These are phyloP conservation scores for Articulospora tetracladia DNA, from an alignment of 495 filamentous ascomycete genomes.

Conservation along the genomic window DNA sequence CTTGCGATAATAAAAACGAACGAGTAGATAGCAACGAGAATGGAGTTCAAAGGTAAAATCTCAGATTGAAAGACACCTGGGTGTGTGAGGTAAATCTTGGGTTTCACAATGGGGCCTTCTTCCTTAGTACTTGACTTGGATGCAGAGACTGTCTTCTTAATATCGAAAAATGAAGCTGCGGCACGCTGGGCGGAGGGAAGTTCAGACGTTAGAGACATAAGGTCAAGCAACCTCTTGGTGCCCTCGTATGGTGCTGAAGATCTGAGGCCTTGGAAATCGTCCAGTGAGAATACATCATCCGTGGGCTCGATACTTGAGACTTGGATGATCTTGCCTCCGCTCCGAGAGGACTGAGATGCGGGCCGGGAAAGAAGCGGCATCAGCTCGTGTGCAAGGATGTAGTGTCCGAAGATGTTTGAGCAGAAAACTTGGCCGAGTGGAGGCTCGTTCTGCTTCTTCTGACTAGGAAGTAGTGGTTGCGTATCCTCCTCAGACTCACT, in stretches of 20 bases:
- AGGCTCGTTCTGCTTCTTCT: constrained; percentile 39
- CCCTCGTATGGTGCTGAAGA: constrained; percentile 69
- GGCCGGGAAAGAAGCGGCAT: constrained; percentile 58
- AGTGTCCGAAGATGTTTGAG: constrained; percentile 93
- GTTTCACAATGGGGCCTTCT: constrained; percentile 21
- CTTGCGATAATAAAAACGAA: constrained; percentile 67
- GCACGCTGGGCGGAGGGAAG: constrained; percentile 61
- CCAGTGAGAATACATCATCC: constrained; percentile 46
- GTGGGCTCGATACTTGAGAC: constrained; percentile 73
- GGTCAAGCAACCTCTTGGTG: constrained; percentile 80
- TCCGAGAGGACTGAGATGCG: constrained; percentile 28
- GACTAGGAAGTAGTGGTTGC: constrained; percentile 11
- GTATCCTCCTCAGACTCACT: constrained; percentile 11
- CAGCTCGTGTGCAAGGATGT: constrained; percentile 79
- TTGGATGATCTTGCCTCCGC: constrained; percentile 70
- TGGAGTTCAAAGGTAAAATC: constrained; percentile 65
- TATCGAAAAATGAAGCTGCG: constrained; percentile 34
- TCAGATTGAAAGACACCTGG: constrained; percentile 82
- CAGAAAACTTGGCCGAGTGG: constrained; percentile 77
- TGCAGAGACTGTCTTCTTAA: constrained; percentile 21
- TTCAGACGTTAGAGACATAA: constrained; percentile 70
- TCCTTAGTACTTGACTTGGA: constrained; percentile 6
- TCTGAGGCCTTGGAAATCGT: constrained; percentile 74
- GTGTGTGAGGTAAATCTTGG: constrained; percentile 63
- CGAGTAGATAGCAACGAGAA: constrained; percentile 63